Percentiles rank a stretch among this genome's conserved stretches.
phyloP scores from a whole-genome alignment of 2,329 filamentous ascomycete genomes.

The Fusarium subtropicale region DNA sequence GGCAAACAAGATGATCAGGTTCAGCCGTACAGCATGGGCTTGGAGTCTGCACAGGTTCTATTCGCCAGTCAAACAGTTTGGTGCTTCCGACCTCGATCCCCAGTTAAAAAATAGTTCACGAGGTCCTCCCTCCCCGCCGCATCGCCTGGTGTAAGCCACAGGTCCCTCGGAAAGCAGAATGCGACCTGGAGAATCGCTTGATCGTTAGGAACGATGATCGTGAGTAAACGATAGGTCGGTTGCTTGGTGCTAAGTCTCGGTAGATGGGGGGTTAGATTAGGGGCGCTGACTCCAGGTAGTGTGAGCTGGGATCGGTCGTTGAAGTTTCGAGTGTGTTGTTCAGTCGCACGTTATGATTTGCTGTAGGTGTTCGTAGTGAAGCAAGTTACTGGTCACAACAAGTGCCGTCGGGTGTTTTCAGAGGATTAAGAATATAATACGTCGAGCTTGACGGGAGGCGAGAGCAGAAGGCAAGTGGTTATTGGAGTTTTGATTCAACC shows the following conservation, averaged over 20 bases:
- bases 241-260: not conserved
- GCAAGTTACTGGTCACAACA: constrained; percentile 13
- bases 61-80: constrained; percentile 18
- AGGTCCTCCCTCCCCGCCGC: constrained; percentile 58
- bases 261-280: not conserved
- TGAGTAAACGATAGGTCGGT: not conserved
- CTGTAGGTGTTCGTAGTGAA: not conserved
- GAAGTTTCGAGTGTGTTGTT: constrained; percentile 3
- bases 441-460: not conserved
- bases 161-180: constrained; percentile 36
- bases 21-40: constrained; percentile 29
- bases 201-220: not conserved
- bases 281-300: not conserved
- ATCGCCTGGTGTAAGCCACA: constrained; percentile 55
- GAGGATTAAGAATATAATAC: not conserved
- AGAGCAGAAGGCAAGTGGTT: not conserved
- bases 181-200: constrained; percentile 35
- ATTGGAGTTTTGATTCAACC: not conserved
- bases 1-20: constrained; percentile 17
- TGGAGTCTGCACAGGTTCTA: constrained; percentile 13
- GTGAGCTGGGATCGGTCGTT: constrained; percentile 13
- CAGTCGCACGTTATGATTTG: not conserved
- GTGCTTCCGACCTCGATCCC: constrained; percentile 51
- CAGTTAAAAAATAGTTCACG: constrained; percentile 50
- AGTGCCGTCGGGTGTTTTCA: not conserved